phyloP scores from a whole-genome alignment of 148 eudicot species.

The Selenicereus undatus region DNA sequence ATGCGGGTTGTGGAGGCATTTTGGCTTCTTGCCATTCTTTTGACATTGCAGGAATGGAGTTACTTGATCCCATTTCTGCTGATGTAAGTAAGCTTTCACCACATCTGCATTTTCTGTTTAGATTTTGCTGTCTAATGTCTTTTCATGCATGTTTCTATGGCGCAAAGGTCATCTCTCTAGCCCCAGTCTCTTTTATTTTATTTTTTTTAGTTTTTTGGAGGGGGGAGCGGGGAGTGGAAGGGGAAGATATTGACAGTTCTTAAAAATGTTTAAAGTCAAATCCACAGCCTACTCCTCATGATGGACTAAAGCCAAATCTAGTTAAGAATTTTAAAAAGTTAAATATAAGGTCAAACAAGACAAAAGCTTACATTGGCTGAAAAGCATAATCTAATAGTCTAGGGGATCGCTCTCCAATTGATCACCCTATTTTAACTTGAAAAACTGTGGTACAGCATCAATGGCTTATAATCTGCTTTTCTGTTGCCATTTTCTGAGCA shows the following conservation, averaged over 20 bases:
- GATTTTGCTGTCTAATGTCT: neutral
- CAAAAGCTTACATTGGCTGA: neutral
- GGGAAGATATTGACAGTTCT: neutral
- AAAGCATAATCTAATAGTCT: neutral
- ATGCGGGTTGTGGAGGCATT: constrained; percentile 97
- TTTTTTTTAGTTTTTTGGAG: neutral
- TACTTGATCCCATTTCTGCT: constrained; percentile 81
- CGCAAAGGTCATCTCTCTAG: neutral
- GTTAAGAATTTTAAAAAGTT: neutral
- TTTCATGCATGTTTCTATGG: neutral
- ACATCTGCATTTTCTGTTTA: neutral
- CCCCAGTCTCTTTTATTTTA: neutral
- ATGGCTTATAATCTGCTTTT: neutral
- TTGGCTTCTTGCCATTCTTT: constrained; percentile 89
- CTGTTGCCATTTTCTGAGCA: neutral
- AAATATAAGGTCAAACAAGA: neutral
- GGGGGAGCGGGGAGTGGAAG: neutral
- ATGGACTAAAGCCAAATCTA: neutral
- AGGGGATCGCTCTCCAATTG: neutral
- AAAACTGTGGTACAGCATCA: neutral
- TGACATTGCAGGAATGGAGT: constrained; percentile 89
- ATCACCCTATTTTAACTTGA: neutral
- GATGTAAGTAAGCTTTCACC: constrained; percentile 73
- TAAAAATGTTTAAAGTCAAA: neutral
- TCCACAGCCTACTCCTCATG: neutral